A percentile compares a stretch with the other conserved stretches of the same genome.
phyloP scores from a whole-genome alignment of 2,329 filamentous ascomycete species.

The Cladosporium sp. region DNA sequence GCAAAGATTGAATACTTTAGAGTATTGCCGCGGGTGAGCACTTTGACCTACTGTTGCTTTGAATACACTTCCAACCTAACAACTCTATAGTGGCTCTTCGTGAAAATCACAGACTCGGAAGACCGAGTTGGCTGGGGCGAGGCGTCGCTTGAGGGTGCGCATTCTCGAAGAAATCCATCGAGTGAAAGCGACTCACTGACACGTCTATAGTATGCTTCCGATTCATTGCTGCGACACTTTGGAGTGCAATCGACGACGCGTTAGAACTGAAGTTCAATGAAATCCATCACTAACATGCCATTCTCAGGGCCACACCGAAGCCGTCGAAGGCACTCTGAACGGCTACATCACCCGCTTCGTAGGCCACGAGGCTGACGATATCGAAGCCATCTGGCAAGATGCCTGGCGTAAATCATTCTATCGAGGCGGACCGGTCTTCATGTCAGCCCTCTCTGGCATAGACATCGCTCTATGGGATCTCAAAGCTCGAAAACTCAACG shows the following conservation, averaged over 20 bases:
- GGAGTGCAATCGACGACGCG: not conserved
- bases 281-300: not conserved
- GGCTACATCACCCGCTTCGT: slow-evolving; percentile 58
- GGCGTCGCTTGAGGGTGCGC: slow-evolving; percentile 55
- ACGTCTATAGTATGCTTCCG: not conserved
- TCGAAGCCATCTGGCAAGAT: slow-evolving; percentile 74
- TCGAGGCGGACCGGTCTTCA: slow-evolving; percentile 70
- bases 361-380: slow-evolving; percentile 68
- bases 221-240: not conserved
- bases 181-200: not conserved
- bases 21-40: slow-evolving; percentile 54
- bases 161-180: too few relatives aligned
- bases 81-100: slow-evolving; percentile 58
- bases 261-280: not conserved
- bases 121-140: slow-evolving; percentile 68
- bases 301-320: slow-evolving; percentile 58
- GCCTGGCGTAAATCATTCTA: slow-evolving; percentile 61
- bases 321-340: slow-evolving; percentile 68
- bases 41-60: not conserved
- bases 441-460: slow-evolving; percentile 70
- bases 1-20: slow-evolving; percentile 66
- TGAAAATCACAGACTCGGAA: slow-evolving; percentile 65
- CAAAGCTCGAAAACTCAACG: slow-evolving; percentile 60
- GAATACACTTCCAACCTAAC: not conserved
- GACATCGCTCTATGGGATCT: slow-evolving; percentile 77